Conservation (phyloP, 2,329 filamentous ascomycete genomes). For the Huntiella decipiens region DNA sequence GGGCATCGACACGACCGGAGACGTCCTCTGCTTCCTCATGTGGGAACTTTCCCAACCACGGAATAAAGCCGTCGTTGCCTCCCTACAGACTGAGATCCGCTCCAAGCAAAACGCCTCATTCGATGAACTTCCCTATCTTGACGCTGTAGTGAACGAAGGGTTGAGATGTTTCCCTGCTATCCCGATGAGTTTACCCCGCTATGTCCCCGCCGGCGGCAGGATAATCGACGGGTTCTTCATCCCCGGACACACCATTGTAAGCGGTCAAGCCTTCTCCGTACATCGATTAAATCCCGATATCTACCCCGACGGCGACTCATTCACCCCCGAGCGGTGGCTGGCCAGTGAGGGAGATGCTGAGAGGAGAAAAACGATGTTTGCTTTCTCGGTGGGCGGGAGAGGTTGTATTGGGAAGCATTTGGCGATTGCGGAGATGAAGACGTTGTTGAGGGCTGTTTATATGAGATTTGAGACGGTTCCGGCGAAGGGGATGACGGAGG, state of each 20-base stretch:
- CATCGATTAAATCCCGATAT: conserved; percentile 42
- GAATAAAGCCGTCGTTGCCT: conserved; percentile 30
- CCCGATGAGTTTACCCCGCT: conserved; percentile 46
- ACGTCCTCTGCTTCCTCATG: conserved; percentile 51
- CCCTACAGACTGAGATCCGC: conserved; percentile 32
- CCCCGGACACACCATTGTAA: conserved; percentile 35
- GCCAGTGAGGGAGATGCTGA: conserved; percentile 54
- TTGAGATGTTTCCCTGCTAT: conserved; percentile 45
- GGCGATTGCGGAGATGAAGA: conserved; percentile 50
- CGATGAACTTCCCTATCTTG: conserved; percentile 38
- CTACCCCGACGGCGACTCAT: conserved; percentile 61
- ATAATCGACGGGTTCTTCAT: conserved; percentile 35
- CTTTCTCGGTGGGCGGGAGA: conserved; percentile 45
- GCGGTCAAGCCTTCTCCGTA: conserved; percentile 41
- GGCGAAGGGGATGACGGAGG: conserved; percentile 32
- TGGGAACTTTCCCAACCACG: conserved; percentile 47
- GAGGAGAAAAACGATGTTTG: conserved; percentile 41
- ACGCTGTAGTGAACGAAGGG: conserved; percentile 43
- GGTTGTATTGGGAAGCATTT: conserved; percentile 49
- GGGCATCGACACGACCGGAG: conserved; percentile 53
- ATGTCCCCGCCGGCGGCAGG: conserved; percentile 34
- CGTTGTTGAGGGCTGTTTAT: conserved; percentile 42
- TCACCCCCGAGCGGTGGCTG: conserved; percentile 72
- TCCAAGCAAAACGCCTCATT: conserved; percentile 21
- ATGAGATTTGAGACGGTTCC: conserved; percentile 35